These are phyloP conservation scores for Aegilops umbellulata DNA, from an alignment of 176 grass and related monocot species.

Conservation along the genomic window DNA sequence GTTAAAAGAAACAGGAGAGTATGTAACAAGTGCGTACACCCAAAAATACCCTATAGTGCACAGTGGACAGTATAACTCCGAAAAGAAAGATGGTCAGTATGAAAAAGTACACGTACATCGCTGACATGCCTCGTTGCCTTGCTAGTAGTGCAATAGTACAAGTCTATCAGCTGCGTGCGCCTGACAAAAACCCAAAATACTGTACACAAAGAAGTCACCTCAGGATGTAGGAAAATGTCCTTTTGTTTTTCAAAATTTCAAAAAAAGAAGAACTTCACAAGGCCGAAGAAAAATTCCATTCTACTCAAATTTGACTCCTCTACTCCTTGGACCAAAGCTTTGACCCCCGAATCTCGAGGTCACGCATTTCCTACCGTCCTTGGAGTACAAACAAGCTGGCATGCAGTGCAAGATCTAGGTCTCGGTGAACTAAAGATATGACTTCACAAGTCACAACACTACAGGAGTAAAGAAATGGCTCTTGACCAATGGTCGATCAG, in stretches of 20 bases:
- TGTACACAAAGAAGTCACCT: too few relatives aligned
- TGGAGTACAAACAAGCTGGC: background rate
- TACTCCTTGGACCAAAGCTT: constrained; percentile 1
- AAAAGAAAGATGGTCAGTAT: too few relatives aligned
- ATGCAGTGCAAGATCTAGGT: background rate
- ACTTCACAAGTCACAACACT: background rate
- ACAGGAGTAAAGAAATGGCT: background rate
- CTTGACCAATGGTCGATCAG: constrained; percentile 35
- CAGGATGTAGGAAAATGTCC: too few relatives aligned
- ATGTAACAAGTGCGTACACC: too few relatives aligned
- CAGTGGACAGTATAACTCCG: too few relatives aligned
- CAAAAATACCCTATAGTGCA: too few relatives aligned
- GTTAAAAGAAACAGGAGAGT: too few relatives aligned
- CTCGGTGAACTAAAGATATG: background rate
- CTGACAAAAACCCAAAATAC: background rate
- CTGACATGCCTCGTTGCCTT: background rate
- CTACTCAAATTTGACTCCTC: background rate
- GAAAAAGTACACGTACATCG: background rate
- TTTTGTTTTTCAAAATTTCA: too few relatives aligned
- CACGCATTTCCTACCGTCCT: background rate
- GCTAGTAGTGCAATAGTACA: background rate
- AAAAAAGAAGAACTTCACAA: background rate
- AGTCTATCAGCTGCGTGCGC: background rate
- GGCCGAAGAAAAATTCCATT: background rate
- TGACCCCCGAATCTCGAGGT: background rate